These are phyloP conservation scores for Pavlovales sp. DNA, from an alignment of 208 protist genomes.

Conservation along the genomic window DNA sequence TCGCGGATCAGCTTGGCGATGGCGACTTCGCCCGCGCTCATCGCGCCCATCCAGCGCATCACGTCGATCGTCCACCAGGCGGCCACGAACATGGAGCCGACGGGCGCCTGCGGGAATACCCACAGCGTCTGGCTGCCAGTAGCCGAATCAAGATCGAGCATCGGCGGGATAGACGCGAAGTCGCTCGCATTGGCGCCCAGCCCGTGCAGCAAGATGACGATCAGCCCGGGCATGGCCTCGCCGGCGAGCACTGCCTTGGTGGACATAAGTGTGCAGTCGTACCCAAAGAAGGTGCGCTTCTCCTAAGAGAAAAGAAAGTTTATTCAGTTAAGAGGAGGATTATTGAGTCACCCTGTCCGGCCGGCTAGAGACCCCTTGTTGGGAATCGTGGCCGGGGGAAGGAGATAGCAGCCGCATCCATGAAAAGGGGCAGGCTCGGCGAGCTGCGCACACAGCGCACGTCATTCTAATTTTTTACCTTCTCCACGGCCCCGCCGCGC, in stretches of 20 bases:
- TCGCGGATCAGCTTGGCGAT: slow-evolving; percentile 17
- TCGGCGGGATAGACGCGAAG: background rate
- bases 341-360: no score
- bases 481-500: no score
- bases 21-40: background rate
- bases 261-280: background rate
- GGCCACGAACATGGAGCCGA: background rate
- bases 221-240: background rate
- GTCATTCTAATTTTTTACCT: no score
- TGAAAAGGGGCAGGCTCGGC: no score
- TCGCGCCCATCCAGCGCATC: background rate
- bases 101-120: slow-evolving; percentile 23
- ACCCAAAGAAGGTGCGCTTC: background rate
- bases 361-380: no score
- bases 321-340: no score
- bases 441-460: no score
- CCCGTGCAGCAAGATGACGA: slow-evolving; percentile 22
- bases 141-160: background rate
- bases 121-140: background rate
- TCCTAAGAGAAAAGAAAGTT: no score
- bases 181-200: slow-evolving; percentile 4
- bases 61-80: slow-evolving; percentile 35
- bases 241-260: background rate
- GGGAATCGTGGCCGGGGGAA: no score
- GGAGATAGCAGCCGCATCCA: no score